These are phyloP conservation scores for Arthroderma sp. DNA, from an alignment of 2,329 filamentous ascomycete species.

Conservation along the genomic window DNA sequence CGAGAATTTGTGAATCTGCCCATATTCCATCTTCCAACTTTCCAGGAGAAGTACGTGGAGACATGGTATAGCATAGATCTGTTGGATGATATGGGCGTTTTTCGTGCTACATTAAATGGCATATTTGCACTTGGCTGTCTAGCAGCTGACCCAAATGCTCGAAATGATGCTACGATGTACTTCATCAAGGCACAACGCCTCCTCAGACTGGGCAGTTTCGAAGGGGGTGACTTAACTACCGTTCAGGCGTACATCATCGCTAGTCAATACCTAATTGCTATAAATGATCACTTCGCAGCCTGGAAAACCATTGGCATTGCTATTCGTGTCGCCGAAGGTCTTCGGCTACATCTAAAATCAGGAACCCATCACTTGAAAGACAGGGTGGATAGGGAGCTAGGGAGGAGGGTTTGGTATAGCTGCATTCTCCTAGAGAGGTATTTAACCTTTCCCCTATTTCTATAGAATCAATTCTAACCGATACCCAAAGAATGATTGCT, in stretches of 20 bases:
- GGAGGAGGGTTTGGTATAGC: slow-evolving; percentile 17
- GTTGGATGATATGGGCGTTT: slow-evolving; percentile 6
- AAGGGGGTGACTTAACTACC: slow-evolving; percentile 6
- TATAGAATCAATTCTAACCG: background rate
- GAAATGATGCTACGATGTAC: slow-evolving; percentile 8
- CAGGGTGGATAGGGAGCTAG: slow-evolving; percentile 12
- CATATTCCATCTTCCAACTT: slow-evolving; percentile 13
- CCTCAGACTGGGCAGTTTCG: slow-evolving; percentile 8
- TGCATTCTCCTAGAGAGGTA: slow-evolving; percentile 15
- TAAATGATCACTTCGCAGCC: slow-evolving; percentile 11
- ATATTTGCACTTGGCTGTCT: slow-evolving; percentile 13
- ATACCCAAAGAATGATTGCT: slow-evolving; percentile 11
- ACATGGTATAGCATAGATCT: slow-evolving; percentile 4
- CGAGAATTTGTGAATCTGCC: slow-evolving; percentile 18
- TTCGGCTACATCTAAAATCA: slow-evolving; percentile 12
- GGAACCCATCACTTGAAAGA: slow-evolving; percentile 9
- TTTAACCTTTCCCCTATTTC: background rate
- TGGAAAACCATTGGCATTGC: slow-evolving; percentile 15
- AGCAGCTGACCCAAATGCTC: slow-evolving; percentile 3
- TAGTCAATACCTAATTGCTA: slow-evolving; percentile 15
- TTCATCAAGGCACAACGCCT: slow-evolving; percentile 13
- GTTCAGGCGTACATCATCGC: slow-evolving; percentile 14
- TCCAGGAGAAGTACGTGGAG: slow-evolving; percentile 11
- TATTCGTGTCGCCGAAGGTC: slow-evolving; percentile 13
- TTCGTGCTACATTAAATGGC: slow-evolving; percentile 12